Evolutionary conservation across 2,329 filamentous ascomycete species (phyloP), one percentile per base, ranked within the genome.

Genomic region (Graphilbum ipis-grandicollis): DNA sequence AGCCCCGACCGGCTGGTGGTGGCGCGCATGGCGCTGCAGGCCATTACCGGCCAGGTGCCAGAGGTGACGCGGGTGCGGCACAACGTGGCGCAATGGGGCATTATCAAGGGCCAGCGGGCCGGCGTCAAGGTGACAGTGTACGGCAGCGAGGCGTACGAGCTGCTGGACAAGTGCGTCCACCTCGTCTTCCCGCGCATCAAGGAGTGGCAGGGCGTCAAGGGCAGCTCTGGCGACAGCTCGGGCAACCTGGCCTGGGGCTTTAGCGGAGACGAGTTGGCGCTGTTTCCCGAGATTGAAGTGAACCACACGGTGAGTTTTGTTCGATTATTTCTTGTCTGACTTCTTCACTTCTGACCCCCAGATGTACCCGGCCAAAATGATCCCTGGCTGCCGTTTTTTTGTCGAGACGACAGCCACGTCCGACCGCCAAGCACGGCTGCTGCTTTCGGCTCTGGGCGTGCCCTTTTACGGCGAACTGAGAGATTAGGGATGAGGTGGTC

Each of bases 101-200:
- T 93, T 48, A 65, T 71, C 42, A 68, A 74, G 48, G 79, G 79
- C 33, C 75, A 79, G 52, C 69, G 75, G 44, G 66, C 83, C 21
- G 74, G 82, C 41, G 73, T 81, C 47, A 94, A 88, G 51, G 75
- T 73, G 35, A 78, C 81, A 19, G 60, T 98, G 43, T 65, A 67
- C 39, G 84, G 83, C 22, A 79, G 90, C 53, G 70, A 78, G 41
- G 90, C 92, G 50, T 81, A 83, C 44, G 79, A 94, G 55, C 94
- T 98, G 55, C 53, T 98, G 32, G 80, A 88, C 50, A 93, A 93
- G 62, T 65, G 85, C 47, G 66, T 96, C 38, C 84, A 93, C 53
- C 65, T 96, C 9, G 86, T 98, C 6, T 68, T 96, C 53, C 90
- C 90, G 29, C 81, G 77, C 52, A 92, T 98, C 58, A 98, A 96